A percentile compares a stretch with the other conserved stretches of the same genome.
phyloP scores from a whole-genome alignment of 2,329 filamentous ascomycete genomes.

The Clathrospora elynae region DNA sequence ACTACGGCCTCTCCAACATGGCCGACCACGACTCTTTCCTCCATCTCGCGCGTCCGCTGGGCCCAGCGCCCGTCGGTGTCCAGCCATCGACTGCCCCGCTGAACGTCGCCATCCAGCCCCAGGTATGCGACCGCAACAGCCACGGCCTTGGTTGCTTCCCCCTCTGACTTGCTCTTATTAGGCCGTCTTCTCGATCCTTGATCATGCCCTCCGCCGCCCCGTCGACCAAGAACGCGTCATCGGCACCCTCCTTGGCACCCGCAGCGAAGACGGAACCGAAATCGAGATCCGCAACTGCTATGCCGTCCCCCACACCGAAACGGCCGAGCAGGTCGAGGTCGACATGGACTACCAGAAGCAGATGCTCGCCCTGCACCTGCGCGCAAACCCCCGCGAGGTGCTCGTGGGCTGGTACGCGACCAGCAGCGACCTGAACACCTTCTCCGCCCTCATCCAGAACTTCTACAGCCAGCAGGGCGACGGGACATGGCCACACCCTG shows the following conservation, averaged over 20 bases:
- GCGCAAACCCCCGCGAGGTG: constrained; percentile 90
- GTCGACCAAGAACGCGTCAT: constrained; percentile 95
- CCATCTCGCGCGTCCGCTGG: constrained; percentile 90
- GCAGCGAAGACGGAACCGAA: constrained; percentile 95
- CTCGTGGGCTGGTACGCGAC: constrained; percentile 99
- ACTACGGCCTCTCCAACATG: constrained; percentile 64
- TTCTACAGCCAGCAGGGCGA: constrained; percentile 98
- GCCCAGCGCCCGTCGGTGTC: constrained; percentile 76
- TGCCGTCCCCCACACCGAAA: constrained; percentile 97
- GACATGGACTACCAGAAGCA: constrained; percentile 99
- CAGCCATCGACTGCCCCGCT: constrained; percentile 89
- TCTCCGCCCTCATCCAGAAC: constrained; percentile 98
- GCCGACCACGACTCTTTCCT: constrained; percentile 85
- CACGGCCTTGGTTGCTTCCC: constrained; percentile 3
- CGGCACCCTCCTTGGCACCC: constrained; percentile 88
- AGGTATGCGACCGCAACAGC: constrained; percentile 63
- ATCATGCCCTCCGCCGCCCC: constrained; percentile 92
- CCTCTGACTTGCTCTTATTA: constrained; percentile 32
- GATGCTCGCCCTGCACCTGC: constrained; percentile 94
- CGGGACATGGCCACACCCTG: constrained; percentile 96
- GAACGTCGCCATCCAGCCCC: constrained; percentile 91
- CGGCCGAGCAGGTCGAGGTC: constrained; percentile 97
- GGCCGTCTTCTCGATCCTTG: constrained; percentile 71
- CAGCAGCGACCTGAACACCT: constrained; percentile 94
- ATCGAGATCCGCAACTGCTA: constrained; percentile 96